Evolutionary conservation across 106 monocot species (phyloP).

Genomic region (Posidonia australis): DNA sequence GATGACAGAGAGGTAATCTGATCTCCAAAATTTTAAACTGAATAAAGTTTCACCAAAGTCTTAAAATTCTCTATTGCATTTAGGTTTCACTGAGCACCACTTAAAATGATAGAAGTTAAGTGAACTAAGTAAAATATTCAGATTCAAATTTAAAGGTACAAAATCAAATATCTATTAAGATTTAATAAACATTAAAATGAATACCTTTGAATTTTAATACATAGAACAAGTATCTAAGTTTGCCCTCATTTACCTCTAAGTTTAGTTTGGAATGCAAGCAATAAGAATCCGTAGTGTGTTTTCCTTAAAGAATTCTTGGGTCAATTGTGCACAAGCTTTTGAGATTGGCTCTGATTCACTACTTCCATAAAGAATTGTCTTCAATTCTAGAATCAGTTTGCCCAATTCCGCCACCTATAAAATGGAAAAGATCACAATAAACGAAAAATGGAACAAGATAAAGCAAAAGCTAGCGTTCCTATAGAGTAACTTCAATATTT

Average conservation of each 20-base stretch:
- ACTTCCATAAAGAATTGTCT: conserved; percentile 81
- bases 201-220: too few relatives aligned
- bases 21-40: neutral
- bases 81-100: too few relatives aligned
- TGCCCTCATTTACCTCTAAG: conserved; percentile 43
- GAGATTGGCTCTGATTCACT: conserved; percentile 69
- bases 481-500: neutral
- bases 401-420: conserved; percentile 70
- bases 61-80: too few relatives aligned
- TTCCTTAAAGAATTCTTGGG: conserved; percentile 79
- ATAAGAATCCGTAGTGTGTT: conserved; percentile 68
- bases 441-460: neutral
- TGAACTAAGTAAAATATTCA: neutral
- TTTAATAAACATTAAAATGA: neutral
- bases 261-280: conserved; percentile 68
- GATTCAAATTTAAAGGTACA: neutral
- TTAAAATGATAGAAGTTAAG: neutral
- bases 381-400: conserved; percentile 74
- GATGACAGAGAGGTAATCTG: conserved; percentile 73
- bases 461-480: neutral
- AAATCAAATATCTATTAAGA: neutral
- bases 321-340: conserved; percentile 78
- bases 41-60: too few relatives aligned
- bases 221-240: neutral
- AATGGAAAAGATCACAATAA: neutral